A percentile compares a stretch with the other conserved stretches of the same genome.
phyloP scores from a whole-genome alignment of 169 alveolate species.

The Toxoplasma gondii region DNA sequence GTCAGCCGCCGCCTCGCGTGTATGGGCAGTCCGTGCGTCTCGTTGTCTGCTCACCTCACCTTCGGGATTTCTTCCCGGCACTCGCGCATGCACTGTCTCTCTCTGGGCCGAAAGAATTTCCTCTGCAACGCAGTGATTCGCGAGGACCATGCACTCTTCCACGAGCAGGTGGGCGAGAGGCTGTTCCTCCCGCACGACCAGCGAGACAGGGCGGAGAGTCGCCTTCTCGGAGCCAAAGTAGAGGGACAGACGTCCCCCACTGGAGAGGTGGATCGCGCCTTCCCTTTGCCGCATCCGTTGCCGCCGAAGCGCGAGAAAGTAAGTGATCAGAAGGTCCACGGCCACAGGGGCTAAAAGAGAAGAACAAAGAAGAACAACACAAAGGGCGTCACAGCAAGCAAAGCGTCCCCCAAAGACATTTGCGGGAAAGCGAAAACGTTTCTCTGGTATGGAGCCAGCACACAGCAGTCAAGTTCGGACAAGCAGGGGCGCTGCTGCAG shows the following conservation, averaged over 20 bases:
- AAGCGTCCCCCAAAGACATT: too few relatives aligned
- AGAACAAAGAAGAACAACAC: background rate
- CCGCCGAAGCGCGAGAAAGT: conserved; percentile 51
- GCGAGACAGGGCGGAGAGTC: background rate
- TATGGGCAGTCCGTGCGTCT: background rate
- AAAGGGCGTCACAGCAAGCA: too few relatives aligned
- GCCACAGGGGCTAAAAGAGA: conserved; percentile 25
- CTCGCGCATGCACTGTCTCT: background rate
- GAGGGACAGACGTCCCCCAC: background rate
- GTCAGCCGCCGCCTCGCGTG: background rate
- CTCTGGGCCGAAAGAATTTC: conserved; percentile 4
- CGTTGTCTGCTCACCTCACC: background rate
- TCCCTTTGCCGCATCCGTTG: conserved; percentile 31
- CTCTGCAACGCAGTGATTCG: conserved; percentile 64
- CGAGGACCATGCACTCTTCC: conserved; percentile 65
- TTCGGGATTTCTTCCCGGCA: background rate
- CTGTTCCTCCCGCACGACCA: background rate
- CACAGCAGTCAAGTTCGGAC: too few relatives aligned
- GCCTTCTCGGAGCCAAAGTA: background rate
- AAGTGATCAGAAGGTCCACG: conserved; percentile 41
- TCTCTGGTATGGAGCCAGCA: too few relatives aligned
- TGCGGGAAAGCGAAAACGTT: too few relatives aligned
- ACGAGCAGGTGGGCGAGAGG: conserved; percentile 52
- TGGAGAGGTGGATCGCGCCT: conserved; percentile 8
- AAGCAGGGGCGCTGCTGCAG: too few relatives aligned